A percentile compares a stretch with the other conserved stretches of the same genome.
Evolutionary conservation across 2,329 filamentous ascomycete genomes (phyloP).

Genomic region (Penicillium sclerotiorum): DNA sequence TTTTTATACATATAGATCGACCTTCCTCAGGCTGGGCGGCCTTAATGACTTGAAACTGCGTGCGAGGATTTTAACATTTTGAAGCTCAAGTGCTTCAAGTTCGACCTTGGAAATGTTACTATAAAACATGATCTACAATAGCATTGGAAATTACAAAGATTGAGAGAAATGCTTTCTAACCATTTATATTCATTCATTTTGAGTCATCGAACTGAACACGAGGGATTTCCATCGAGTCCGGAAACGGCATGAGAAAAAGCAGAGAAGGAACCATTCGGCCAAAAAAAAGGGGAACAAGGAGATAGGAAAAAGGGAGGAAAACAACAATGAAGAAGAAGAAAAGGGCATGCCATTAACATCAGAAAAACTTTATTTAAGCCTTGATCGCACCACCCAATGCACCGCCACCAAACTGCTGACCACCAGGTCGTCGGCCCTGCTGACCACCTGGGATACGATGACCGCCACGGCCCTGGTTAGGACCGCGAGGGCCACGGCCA

Average conservation of each 20-base stretch:
- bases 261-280: conserved; percentile 16
- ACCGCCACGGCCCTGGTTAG: conserved; percentile 38
- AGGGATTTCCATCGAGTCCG: conserved; percentile 18
- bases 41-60: too few relatives aligned
- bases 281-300: conserved; percentile 18
- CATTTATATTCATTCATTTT: conserved; percentile 30
- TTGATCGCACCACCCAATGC: conserved; percentile 55
- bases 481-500: conserved; percentile 44
- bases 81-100: too few relatives aligned
- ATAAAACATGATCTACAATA: neutral
- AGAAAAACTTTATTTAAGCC: conserved; percentile 43
- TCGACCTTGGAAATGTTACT: too few relatives aligned
- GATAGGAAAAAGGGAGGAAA: conserved; percentile 21
- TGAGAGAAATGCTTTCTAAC: conserved; percentile 18
- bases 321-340: conserved; percentile 26
- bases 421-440: conserved; percentile 49
- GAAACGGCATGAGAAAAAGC: conserved; percentile 24
- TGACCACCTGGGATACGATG: conserved; percentile 42
- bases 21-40: too few relatives aligned
- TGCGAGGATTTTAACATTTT: too few relatives aligned
- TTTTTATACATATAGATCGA: too few relatives aligned
- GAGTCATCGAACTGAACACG: conserved; percentile 20
- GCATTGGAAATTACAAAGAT: too few relatives aligned
- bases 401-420: conserved; percentile 54
- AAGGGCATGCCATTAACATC: conserved; percentile 37